Conservation (phyloP, 2,329 filamentous ascomycete species). For the Cladophialophora carrionii region DNA sequence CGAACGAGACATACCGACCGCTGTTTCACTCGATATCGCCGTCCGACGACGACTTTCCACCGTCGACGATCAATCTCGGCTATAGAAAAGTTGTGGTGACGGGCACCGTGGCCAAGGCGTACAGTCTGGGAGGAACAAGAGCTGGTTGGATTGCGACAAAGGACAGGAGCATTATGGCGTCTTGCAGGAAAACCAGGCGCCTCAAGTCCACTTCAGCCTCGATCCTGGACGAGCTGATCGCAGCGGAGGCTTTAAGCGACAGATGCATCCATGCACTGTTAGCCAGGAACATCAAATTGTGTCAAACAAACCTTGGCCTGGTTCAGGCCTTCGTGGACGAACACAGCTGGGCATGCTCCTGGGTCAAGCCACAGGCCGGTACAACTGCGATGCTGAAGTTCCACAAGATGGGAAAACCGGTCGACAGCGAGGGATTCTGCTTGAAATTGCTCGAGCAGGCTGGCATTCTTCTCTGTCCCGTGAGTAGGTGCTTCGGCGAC, state of each 20-base stretch:
- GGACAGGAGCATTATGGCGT: constrained; percentile 63
- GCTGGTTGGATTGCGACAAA: constrained; percentile 80
- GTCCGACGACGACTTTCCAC: constrained; percentile 59
- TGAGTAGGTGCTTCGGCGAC: constrained; percentile 71
- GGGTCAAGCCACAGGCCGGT: constrained; percentile 75
- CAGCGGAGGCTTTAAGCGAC: constrained; percentile 70
- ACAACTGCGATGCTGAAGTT: constrained; percentile 80
- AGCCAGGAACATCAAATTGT: constrained; percentile 66
- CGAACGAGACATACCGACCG: constrained; percentile 82
- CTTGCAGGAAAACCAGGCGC: constrained; percentile 68
- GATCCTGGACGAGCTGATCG: constrained; percentile 78
- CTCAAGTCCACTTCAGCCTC: constrained; percentile 87
- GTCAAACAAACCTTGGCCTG: constrained; percentile 67
- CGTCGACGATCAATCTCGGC: constrained; percentile 70
- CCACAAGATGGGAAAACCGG: constrained; percentile 60
- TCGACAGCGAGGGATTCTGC: constrained; percentile 76
- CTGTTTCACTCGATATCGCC: constrained; percentile 72
- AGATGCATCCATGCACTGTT: constrained; percentile 67
- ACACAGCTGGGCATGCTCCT: constrained; percentile 66
- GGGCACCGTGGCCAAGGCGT: constrained; percentile 83
- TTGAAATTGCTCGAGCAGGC: constrained; percentile 67
- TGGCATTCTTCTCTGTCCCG: constrained; percentile 75
- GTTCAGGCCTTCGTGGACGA: constrained; percentile 69
- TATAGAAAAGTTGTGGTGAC: constrained; percentile 74
- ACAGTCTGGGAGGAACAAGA: constrained; percentile 77